phyloP scores from a whole-genome alignment of 106 monocot genomes.

The Dendrobium chrysotoxum region DNA sequence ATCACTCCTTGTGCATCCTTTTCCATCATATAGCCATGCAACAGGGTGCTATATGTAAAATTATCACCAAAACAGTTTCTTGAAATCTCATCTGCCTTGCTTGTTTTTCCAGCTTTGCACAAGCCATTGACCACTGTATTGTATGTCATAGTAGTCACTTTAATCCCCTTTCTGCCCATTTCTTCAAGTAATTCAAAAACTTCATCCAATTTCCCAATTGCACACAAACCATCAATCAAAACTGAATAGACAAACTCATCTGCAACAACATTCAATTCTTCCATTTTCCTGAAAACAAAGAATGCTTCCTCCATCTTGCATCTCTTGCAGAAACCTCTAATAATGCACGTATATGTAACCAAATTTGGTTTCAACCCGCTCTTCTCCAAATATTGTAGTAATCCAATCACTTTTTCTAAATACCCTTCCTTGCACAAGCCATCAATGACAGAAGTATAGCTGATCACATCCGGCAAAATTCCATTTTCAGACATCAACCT shows the following conservation, averaged over 20 bases:
- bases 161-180: constrained; percentile 46
- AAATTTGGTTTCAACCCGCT: constrained; percentile 38
- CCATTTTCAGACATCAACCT: constrained; percentile 40
- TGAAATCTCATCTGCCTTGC: constrained; percentile 38
- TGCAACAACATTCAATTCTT: constrained; percentile 30
- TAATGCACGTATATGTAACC: constrained; percentile 40
- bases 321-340: constrained; percentile 65
- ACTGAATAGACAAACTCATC: constrained; percentile 55
- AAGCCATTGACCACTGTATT: constrained; percentile 68
- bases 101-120: constrained; percentile 48
- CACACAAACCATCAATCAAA: constrained; percentile 54
- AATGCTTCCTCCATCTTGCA: constrained; percentile 47
- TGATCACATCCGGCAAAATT: constrained; percentile 43
- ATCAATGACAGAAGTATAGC: constrained; percentile 49
- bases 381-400: constrained; percentile 35
- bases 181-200: constrained; percentile 54
- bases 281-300: constrained; percentile 34
- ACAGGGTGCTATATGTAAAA: constrained; percentile 50
- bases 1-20: constrained; percentile 34
- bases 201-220: constrained; percentile 33
- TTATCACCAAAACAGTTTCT: constrained; percentile 44
- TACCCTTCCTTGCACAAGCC: constrained; percentile 57
- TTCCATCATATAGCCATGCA: constrained; percentile 54
- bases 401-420: constrained; percentile 67
- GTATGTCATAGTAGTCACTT: constrained; percentile 35